Percentiles rank a stretch among this genome's conserved stretches.
phyloP scores from a whole-genome alignment of 2,329 filamentous ascomycete species.

The Biscogniauxia sp. region DNA sequence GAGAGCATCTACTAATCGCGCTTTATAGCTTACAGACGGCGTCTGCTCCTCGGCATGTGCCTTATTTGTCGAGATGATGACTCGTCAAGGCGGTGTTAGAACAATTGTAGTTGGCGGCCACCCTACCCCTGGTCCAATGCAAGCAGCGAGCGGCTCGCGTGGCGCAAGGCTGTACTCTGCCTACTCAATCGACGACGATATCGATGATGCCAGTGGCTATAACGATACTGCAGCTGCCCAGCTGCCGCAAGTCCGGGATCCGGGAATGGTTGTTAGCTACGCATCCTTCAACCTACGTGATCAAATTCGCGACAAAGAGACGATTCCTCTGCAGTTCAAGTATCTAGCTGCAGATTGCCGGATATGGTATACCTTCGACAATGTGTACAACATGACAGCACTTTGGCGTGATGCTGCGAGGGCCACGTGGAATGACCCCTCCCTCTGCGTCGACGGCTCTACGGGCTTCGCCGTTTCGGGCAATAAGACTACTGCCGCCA shows the following conservation, averaged over 20 bases:
- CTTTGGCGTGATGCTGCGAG: constrained; percentile 49
- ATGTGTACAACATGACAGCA: constrained; percentile 48
- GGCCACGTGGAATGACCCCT: constrained; percentile 11
- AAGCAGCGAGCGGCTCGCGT: constrained; percentile 64
- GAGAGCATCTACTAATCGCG: not conserved
- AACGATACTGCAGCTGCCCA: not conserved
- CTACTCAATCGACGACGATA: constrained; percentile 17
- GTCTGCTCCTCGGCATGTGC: constrained; percentile 32
- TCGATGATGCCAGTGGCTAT: constrained; percentile 5
- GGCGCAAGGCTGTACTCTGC: constrained; percentile 40
- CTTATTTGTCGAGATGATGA: constrained; percentile 32
- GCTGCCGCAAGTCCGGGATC: constrained; percentile 10
- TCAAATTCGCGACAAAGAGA: constrained; percentile 18
- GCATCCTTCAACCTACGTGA: constrained; percentile 27
- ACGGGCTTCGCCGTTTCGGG: constrained; percentile 6
- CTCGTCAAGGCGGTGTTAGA: constrained; percentile 33
- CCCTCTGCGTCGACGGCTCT: constrained; percentile 14
- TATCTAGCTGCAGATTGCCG: constrained; percentile 61
- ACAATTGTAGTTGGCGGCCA: constrained; percentile 48
- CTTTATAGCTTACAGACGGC: constrained; percentile 27
- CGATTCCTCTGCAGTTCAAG: constrained; percentile 54
- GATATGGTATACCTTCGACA: constrained; percentile 55
- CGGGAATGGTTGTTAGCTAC: constrained; percentile 10
- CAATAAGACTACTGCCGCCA: not conserved
- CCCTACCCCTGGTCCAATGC: constrained; percentile 52